Evolutionary conservation across 2,329 filamentous ascomycete species (phyloP).

Genomic region (Cytospora piceicola): DNA sequence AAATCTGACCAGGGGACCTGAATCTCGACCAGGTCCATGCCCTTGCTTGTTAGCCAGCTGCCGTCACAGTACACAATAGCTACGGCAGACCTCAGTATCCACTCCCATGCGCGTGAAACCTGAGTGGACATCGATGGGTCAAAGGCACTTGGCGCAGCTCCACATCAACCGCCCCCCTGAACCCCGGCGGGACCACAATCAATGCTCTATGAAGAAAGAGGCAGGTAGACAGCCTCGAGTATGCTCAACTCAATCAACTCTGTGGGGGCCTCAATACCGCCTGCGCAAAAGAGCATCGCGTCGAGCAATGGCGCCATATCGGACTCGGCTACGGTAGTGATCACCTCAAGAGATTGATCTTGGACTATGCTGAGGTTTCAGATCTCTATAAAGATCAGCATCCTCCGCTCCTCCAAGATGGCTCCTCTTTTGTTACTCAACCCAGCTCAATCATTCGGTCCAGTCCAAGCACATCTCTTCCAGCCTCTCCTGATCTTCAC

Average conservation of each 20-base stretch:
- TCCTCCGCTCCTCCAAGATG: not conserved
- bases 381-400: not conserved
- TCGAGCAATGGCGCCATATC: not conserved
- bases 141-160: not conserved
- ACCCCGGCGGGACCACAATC: not conserved
- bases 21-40: not conserved
- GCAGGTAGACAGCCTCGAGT: not conserved
- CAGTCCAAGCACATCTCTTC: not conserved
- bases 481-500: not conserved
- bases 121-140: not conserved
- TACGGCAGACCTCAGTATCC: not conserved
- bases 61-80: too few species aligned
- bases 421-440: not conserved
- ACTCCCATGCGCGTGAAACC: not conserved
- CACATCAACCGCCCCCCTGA: not conserved
- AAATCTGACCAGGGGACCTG: not conserved
- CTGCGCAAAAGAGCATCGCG: slow-evolving; percentile 2
- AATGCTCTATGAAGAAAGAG: not conserved
- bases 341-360: not conserved
- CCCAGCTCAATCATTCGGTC: slow-evolving; percentile 1
- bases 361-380: too few species aligned
- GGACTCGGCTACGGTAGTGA: not conserved
- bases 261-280: not conserved
- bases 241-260: not conserved
- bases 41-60: not conserved